phyloP scores from a whole-genome alignment of 2,329 filamentous ascomycete species.

The Penicillium sp. region DNA sequence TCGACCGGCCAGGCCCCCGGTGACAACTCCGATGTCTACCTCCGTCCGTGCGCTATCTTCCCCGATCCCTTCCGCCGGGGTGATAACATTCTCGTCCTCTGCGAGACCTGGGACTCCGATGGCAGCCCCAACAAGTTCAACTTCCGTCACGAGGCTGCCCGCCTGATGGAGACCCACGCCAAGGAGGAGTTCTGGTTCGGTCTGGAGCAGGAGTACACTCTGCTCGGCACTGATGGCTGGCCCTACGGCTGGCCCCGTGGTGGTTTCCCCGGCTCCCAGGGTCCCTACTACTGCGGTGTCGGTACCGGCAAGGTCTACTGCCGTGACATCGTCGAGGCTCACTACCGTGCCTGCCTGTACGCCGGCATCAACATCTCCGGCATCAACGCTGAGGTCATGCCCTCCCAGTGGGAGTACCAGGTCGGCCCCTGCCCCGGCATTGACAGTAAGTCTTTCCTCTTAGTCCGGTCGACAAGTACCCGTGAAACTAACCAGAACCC shows the following conservation, averaged over 20 bases:
- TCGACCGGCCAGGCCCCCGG: conserved; percentile 89
- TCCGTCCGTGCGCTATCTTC: conserved; percentile 84
- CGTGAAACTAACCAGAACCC: conserved; percentile 25
- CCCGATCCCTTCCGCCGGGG: conserved; percentile 86
- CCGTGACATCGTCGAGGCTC: conserved; percentile 94
- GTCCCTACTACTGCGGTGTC: conserved; percentile 97
- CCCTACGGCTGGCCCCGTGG: conserved; percentile 89
- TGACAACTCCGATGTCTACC: conserved; percentile 97
- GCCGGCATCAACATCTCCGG: conserved; percentile 91
- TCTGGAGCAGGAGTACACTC: conserved; percentile 96
- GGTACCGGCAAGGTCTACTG: conserved; percentile 96
- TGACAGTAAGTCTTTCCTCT: conserved; percentile 58
- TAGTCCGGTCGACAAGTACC: not conserved
- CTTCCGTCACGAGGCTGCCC: conserved; percentile 86
- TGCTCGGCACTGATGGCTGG: conserved; percentile 79
- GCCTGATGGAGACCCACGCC: conserved; percentile 85
- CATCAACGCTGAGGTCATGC: conserved; percentile 99
- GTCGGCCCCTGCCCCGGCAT: conserved; percentile 89
- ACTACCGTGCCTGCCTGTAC: conserved; percentile 88
- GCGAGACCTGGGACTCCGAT: conserved; percentile 92
- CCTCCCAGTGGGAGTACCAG: conserved; percentile 97
- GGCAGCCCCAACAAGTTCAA: conserved; percentile 98
- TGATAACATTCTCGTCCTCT: conserved; percentile 91
- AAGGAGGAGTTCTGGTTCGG: conserved; percentile 92
- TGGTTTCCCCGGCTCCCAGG: conserved; percentile 88